Percentiles rank a stretch among this genome's conserved stretches.
Conservation (phyloP, 768 basidiomycete species). For the Tylopilus rubrobrunneus region DNA sequence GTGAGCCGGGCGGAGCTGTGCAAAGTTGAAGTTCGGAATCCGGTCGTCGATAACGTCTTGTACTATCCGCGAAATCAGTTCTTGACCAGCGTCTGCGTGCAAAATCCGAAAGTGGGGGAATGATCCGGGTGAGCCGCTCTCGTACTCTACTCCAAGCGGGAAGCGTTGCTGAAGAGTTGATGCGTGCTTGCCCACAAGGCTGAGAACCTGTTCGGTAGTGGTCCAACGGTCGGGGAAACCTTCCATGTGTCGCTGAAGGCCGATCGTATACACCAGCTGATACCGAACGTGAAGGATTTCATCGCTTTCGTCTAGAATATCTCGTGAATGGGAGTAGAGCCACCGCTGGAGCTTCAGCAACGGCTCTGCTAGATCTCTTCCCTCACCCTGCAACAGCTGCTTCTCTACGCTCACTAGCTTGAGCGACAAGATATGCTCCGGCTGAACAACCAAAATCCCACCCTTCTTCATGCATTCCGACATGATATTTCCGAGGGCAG, state of each 20-base stretch:
- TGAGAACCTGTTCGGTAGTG: not conserved
- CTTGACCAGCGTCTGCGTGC: slow-evolving; percentile 8
- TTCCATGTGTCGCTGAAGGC: slow-evolving; percentile 21
- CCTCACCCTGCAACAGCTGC: slow-evolving; percentile 7
- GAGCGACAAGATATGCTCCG: slow-evolving; percentile 51
- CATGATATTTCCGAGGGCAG: slow-evolving; percentile 30
- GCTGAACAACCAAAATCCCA: slow-evolving; percentile 48
- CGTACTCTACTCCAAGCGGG: slow-evolving; percentile 16
- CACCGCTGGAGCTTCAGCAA: slow-evolving; percentile 28
- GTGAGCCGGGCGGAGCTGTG: not conserved
- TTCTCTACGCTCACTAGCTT: slow-evolving; percentile 43
- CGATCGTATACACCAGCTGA: slow-evolving; percentile 7
- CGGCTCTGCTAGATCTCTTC: not conserved
- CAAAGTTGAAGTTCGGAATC: slow-evolving; percentile 19
- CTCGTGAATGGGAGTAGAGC: slow-evolving; percentile 19
- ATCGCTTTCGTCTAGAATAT: slow-evolving; percentile 31
- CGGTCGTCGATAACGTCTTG: slow-evolving; percentile 11
- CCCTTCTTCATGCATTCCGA: slow-evolving; percentile 34
- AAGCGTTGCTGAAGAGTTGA: not conserved
- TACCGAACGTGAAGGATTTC: slow-evolving; percentile 10
- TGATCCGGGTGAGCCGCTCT: slow-evolving; percentile 4
- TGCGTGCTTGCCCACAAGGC: slow-evolving; percentile 14
- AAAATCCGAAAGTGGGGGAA: slow-evolving; percentile 26
- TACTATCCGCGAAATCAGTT: slow-evolving; percentile 11
- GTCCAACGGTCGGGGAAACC: not conserved